These are phyloP conservation scores for Mortierella sp. DNA, from an alignment of 371 early-diverging fungal species.

Conservation along the genomic window DNA sequence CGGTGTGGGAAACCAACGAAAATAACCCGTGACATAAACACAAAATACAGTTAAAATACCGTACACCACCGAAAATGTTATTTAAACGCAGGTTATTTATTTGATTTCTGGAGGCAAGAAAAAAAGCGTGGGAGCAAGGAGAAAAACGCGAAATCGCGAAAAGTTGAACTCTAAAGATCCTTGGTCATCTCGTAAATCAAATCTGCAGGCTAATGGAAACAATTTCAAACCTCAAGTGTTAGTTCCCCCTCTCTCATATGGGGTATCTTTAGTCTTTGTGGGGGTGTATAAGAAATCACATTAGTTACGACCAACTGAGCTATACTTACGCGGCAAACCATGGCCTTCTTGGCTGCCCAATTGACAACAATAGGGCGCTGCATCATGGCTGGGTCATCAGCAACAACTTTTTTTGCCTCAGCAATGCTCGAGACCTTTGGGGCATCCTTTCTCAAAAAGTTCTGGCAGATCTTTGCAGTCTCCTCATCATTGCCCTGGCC, in stretches of 20 bases:
- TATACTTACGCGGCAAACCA: conserved; percentile 27
- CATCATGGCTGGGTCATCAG: conserved; percentile 21
- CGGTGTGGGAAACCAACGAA: no score
- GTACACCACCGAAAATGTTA: no score
- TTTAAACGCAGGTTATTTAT: no score
- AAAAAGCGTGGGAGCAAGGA: conserved; percentile 1
- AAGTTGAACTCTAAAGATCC: not conserved
- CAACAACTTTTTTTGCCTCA: conserved; percentile 16
- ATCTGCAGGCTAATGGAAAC: conserved; percentile 20
- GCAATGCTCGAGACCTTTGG: conserved; percentile 9
- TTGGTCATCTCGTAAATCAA: conserved; percentile 30
- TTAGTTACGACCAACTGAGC: not conserved
- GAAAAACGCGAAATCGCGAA: no score
- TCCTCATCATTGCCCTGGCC: conserved; percentile 9
- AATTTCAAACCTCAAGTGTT: not conserved
- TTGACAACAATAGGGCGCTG: conserved; percentile 36
- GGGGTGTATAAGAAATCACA: not conserved
- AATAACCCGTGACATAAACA: no score
- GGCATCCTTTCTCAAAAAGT: conserved; percentile 25
- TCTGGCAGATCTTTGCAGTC: conserved; percentile 5
- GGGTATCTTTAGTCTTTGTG: not conserved
- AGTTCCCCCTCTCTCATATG: not conserved
- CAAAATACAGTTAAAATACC: no score
- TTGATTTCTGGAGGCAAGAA: not conserved
- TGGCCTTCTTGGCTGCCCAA: conserved; percentile 27